phyloP scores from a whole-genome alignment of 768 basidiomycete genomes.

The Pleurotus cornucopiae region DNA sequence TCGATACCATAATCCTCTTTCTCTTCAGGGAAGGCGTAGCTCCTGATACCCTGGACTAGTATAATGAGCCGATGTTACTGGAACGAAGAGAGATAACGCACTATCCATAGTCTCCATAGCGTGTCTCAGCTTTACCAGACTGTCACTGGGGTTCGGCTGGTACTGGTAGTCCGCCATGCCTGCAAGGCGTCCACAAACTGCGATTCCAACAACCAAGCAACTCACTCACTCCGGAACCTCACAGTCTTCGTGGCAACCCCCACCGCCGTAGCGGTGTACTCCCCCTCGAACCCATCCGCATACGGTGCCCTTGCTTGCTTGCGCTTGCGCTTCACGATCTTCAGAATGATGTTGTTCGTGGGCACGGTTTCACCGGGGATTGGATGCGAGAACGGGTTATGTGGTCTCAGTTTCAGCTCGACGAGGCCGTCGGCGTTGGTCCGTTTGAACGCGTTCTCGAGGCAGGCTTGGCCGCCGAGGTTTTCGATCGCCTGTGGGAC shows the following conservation, averaged over 20 bases:
- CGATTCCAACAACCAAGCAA: neutral
- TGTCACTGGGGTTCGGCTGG: constrained; percentile 69
- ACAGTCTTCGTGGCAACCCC: constrained; percentile 80
- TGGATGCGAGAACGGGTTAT: constrained; percentile 78
- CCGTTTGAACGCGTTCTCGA: constrained; percentile 77
- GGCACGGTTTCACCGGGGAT: constrained; percentile 75
- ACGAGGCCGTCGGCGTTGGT: constrained; percentile 59
- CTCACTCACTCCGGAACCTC: constrained; percentile 79
- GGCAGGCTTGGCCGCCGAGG: constrained; percentile 63
- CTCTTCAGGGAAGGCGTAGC: constrained; percentile 68
- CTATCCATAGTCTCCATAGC: constrained; percentile 84
- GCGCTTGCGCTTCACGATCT: constrained; percentile 71
- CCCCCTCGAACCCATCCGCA: constrained; percentile 41
- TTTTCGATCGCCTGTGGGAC: constrained; percentile 57
- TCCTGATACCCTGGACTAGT: constrained; percentile 66
- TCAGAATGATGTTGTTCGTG: constrained; percentile 81
- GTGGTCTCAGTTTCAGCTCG: constrained; percentile 73
- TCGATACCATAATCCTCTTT: constrained; percentile 52
- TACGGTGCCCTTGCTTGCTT: constrained; percentile 27
- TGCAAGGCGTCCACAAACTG: constrained; percentile 24
- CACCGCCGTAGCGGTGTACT: constrained; percentile 70
- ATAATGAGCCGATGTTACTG: neutral
- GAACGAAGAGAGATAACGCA: constrained; percentile 26
- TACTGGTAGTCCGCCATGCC: constrained; percentile 96
- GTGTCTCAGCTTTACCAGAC: constrained; percentile 59